Conservation (phyloP, 2,329 filamentous ascomycete species). For the Fusarium odoratissimum region DNA sequence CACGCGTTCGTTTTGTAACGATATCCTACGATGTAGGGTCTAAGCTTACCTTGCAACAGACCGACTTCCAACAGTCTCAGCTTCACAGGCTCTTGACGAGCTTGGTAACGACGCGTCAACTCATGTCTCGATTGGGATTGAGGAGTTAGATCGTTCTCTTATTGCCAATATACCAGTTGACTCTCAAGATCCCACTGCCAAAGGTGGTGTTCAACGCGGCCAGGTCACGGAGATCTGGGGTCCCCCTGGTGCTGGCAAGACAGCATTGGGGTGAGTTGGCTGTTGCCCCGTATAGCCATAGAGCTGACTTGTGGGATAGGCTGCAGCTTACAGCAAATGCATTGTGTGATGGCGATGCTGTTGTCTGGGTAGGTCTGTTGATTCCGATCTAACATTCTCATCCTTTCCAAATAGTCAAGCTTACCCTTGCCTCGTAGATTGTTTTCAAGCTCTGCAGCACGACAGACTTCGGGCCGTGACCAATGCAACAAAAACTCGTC, state of each 20-base stretch:
- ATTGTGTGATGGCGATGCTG: conserved; percentile 68
- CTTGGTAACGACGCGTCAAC: conserved; percentile 63
- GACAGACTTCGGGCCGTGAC: conserved; percentile 47
- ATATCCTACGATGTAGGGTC: neutral
- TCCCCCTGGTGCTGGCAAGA: conserved; percentile 87
- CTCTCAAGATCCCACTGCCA: conserved; percentile 21
- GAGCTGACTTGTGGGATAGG: conserved; percentile 57
- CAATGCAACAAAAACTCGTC: conserved; percentile 27
- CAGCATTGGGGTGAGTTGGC: conserved; percentile 75
- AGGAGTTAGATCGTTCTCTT: conserved; percentile 63
- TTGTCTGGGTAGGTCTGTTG: conserved; percentile 84
- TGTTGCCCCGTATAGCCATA: conserved; percentile 17
- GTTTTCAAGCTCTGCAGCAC: conserved; percentile 56
- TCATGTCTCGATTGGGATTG: conserved; percentile 67
- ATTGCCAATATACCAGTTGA: conserved; percentile 19
- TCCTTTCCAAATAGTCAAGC: conserved; percentile 3
- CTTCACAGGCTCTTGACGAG: conserved; percentile 75
- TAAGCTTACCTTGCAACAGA: conserved; percentile 60
- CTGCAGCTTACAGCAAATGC: conserved; percentile 76
- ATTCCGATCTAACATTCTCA: conserved; percentile 16
- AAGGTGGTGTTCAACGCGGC: conserved; percentile 75
- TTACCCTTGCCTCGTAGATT: conserved; percentile 52
- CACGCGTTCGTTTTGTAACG: conserved; percentile 58
- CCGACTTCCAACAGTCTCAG: conserved; percentile 80
- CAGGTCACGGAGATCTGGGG: conserved; percentile 91